phyloP scores from a whole-genome alignment of 352 stramenopile genomes.

The Globisporangium spinosum region DNA sequence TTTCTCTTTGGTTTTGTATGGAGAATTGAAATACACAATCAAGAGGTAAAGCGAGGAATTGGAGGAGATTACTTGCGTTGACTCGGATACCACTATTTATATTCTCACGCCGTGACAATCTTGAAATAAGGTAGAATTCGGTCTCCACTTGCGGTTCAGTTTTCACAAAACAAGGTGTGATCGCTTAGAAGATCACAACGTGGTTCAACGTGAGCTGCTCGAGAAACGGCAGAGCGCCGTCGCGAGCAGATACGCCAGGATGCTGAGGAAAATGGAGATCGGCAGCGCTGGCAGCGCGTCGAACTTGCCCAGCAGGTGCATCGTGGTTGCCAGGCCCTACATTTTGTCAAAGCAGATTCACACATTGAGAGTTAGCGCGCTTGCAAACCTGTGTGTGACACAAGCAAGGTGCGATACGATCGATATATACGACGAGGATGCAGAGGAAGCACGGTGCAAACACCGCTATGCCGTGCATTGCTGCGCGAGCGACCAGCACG shows the following conservation, averaged over 20 bases:
- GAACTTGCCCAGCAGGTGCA: slow-evolving; percentile 91
- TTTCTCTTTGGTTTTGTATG: neutral
- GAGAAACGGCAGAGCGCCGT: slow-evolving; percentile 34
- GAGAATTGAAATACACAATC: neutral
- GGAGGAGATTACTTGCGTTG: neutral
- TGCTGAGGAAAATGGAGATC: slow-evolving; percentile 92
- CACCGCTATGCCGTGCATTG: slow-evolving; percentile 88
- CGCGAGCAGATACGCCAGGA: slow-evolving; percentile 44
- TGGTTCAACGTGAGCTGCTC: slow-evolving; percentile 20
- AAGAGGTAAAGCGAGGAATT: neutral
- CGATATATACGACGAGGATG: slow-evolving; percentile 75
- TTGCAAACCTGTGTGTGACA: neutral
- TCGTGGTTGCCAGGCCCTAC: slow-evolving; percentile 85
- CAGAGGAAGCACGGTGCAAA: slow-evolving; percentile 90
- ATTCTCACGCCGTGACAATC: neutral
- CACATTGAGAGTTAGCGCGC: neutral
- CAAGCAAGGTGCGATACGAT: too few species aligned
- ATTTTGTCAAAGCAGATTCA: neutral
- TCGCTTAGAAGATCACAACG: slow-evolving; percentile 5
- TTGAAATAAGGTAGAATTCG: slow-evolving; percentile 16
- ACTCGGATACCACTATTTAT: neutral
- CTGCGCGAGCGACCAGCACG: slow-evolving; percentile 93
- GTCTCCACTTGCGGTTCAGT: neutral
- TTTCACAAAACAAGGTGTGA: neutral
- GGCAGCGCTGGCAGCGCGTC: slow-evolving; percentile 93